Percentiles rank a stretch among this genome's conserved stretches.
Conservation (phyloP, 768 basidiomycete species). For the Trametes maxima region DNA sequence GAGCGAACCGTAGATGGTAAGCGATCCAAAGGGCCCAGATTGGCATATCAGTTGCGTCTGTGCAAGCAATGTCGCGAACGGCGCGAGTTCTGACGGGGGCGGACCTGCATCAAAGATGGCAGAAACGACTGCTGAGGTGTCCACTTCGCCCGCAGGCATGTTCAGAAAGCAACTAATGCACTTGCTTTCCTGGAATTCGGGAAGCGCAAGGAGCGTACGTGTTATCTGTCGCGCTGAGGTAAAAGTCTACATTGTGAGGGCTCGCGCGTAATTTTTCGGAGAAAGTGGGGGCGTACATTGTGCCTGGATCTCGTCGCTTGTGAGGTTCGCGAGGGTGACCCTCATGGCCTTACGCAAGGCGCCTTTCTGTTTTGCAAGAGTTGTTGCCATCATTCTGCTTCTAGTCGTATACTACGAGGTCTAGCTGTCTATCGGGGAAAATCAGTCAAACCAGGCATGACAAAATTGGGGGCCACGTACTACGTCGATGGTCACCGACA, state of each 20-base stretch:
- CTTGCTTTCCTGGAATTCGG: slow-evolving; percentile 51
- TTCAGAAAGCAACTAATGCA: slow-evolving; percentile 76
- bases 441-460: not conserved
- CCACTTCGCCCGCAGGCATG: slow-evolving; percentile 74
- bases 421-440: not conserved
- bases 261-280: slow-evolving; percentile 11
- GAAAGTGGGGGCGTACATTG: slow-evolving; percentile 53
- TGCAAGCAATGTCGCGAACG: not conserved
- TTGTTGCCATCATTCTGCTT: slow-evolving; percentile 23
- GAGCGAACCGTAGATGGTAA: not conserved
- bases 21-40: not conserved
- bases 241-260: slow-evolving; percentile 25
- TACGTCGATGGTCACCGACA: too few relatives aligned
- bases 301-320: slow-evolving; percentile 47
- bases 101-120: slow-evolving; percentile 58
- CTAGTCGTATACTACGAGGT: not conserved
- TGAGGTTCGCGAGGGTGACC: slow-evolving; percentile 46
- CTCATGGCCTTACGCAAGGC: slow-evolving; percentile 55
- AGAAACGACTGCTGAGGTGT: slow-evolving; percentile 55
- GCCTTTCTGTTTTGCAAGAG: slow-evolving; percentile 53
- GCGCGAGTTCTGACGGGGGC: slow-evolving; percentile 23
- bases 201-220: slow-evolving; percentile 48
- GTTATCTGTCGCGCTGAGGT: slow-evolving; percentile 47
- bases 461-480: not conserved
- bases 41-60: not conserved